Percentiles rank a stretch among this genome's conserved stretches.
Evolutionary conservation across 2,329 filamentous ascomycete genomes (phyloP).

Genomic region (Dendryphion nanum): DNA sequence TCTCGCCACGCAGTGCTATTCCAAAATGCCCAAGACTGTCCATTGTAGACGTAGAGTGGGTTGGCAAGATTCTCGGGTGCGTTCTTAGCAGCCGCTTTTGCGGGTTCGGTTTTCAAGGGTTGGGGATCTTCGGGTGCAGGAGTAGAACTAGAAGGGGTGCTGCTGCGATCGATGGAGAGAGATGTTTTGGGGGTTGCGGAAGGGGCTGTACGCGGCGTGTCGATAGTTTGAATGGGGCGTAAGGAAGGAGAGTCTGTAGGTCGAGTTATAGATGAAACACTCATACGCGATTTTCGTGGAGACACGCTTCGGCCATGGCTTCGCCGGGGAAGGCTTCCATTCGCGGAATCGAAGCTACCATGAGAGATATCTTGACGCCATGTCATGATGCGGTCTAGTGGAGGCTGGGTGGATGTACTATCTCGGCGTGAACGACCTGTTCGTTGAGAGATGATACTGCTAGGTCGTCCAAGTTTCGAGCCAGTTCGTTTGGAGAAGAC

Average conservation of each 20-base stretch:
- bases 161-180: conserved; percentile 13
- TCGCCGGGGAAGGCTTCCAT: conserved; percentile 14
- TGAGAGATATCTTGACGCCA: conserved; percentile 75
- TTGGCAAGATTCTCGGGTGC: conserved; percentile 31
- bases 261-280: conserved; percentile 13
- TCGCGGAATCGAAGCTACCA: conserved; percentile 47
- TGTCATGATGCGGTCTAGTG: conserved; percentile 76
- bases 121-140: conserved; percentile 9
- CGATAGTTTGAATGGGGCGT: conserved; percentile 8
- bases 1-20: conserved; percentile 38
- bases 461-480: conserved; percentile 50
- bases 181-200: conserved; percentile 21
- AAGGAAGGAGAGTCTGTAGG: conserved; percentile 19
- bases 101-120: conserved; percentile 10
- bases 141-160: conserved; percentile 12
- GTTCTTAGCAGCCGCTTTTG: conserved; percentile 19
- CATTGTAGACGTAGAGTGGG: conserved; percentile 51
- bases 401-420: conserved; percentile 48
- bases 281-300: conserved; percentile 44
- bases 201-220: conserved; percentile 6
- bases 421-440: conserved; percentile 50
- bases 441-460: conserved; percentile 57
- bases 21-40: conserved; percentile 56
- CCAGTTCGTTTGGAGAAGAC: conserved; percentile 69
- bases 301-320: conserved; percentile 46